Evolutionary conservation across 2,329 filamentous ascomycete species (phyloP).

Genomic region (Fulvia fulva): DNA sequence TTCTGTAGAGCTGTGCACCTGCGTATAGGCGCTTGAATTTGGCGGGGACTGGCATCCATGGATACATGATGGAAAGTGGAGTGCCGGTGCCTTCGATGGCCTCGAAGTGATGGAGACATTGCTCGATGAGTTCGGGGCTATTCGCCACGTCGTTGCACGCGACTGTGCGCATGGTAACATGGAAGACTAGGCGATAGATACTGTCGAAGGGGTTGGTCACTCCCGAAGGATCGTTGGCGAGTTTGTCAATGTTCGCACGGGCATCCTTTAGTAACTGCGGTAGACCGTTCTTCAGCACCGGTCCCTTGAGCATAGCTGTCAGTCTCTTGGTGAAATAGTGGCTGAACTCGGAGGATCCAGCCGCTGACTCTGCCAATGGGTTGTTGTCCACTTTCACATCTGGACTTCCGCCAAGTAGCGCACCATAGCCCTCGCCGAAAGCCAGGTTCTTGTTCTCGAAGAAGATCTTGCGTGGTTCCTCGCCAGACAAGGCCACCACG

Average conservation of each 20-base stretch:
- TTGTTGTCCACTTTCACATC: slow-evolving; percentile 31
- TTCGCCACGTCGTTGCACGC: slow-evolving; percentile 53
- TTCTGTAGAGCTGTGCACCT: slow-evolving; percentile 47
- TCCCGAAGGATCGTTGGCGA: slow-evolving; percentile 33
- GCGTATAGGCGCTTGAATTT: slow-evolving; percentile 44
- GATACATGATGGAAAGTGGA: slow-evolving; percentile 49
- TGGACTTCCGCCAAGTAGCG: slow-evolving; percentile 26
- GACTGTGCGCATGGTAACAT: slow-evolving; percentile 56
- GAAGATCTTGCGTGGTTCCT: slow-evolving; percentile 42
- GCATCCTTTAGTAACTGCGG: slow-evolving; percentile 44
- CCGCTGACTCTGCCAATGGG: slow-evolving; percentile 16
- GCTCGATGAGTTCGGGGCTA: slow-evolving; percentile 40
- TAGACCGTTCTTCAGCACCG: slow-evolving; percentile 32
- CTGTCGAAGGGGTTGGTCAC: slow-evolving; percentile 53
- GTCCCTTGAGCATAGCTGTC: slow-evolving; percentile 27
- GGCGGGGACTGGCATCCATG: slow-evolving; percentile 47
- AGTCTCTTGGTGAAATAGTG: slow-evolving; percentile 28
- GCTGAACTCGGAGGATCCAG: slow-evolving; percentile 15
- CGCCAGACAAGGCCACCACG: slow-evolving; percentile 45
- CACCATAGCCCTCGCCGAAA: slow-evolving; percentile 42
- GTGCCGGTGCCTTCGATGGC: slow-evolving; percentile 45
- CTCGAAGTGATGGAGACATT: slow-evolving; percentile 46
- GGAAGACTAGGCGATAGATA: slow-evolving; percentile 52
- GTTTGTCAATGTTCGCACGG: slow-evolving; percentile 35
- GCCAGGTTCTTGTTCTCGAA: slow-evolving; percentile 45